phyloP scores from a whole-genome alignment of 192 early-diverging fungal species.

The Backusella luteola region DNA sequence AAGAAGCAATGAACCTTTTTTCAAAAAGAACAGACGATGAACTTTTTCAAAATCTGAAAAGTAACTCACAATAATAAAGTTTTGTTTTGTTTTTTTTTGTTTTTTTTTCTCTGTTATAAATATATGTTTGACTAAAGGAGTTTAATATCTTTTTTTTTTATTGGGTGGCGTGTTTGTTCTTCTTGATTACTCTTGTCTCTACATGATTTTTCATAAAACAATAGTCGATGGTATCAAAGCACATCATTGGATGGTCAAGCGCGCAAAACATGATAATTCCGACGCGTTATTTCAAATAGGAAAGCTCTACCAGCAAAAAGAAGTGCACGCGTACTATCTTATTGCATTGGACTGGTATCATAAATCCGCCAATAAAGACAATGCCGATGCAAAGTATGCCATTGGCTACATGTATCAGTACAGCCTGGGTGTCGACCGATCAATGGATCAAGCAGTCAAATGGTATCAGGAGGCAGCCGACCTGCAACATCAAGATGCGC shows the following conservation, averaged over 20 bases:
- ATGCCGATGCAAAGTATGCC: not conserved
- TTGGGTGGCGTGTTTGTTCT: not conserved
- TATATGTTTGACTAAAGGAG: not conserved
- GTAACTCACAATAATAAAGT: not conserved
- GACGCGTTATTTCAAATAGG: not conserved
- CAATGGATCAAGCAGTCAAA: not conserved
- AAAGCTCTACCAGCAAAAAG: not conserved
- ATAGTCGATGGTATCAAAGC: not conserved
- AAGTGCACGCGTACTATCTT: not conserved
- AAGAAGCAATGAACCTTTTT: not conserved
- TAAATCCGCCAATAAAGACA: not conserved
- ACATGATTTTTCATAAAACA: not conserved
- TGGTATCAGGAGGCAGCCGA: not conserved
- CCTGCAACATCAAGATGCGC: not conserved
- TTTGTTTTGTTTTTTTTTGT: too few relatives aligned
- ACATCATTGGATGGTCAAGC: not conserved
- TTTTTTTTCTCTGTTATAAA: too few relatives aligned
- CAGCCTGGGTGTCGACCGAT: not conserved
- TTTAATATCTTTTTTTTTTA: not conserved
- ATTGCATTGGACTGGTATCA: conserved; percentile 1
- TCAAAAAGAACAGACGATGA: not conserved
- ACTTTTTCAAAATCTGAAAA: not conserved
- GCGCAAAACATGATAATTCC: not conserved
- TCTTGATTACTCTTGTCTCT: too few relatives aligned
- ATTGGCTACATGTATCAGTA: not conserved